Evolutionary conservation across 345 rosid genomes (phyloP), one percentile per base, ranked within the genome.

Genomic region (Linum lewisii): DNA sequence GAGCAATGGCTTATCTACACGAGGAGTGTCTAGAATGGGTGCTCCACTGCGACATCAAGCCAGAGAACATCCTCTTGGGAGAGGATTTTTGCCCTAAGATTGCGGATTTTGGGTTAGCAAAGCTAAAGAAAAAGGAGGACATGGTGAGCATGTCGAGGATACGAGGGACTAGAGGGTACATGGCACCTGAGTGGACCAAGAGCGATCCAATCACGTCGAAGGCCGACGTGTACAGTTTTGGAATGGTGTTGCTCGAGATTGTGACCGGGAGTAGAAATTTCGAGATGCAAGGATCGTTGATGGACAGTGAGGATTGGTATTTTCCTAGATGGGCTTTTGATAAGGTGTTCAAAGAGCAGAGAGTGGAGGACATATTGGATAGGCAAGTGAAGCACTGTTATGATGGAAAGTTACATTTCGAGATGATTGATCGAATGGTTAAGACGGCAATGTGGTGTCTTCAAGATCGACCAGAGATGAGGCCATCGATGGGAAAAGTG

Each of bases 361-460:
- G 69, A 36, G 85, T 84, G 50, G 87, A 84, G 56, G 87, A 82
- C 73, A 77, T 84, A 21, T 58, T 84, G 69, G 91, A 84, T 67
- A 63, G 77, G 4, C 83, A 72, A 13, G 78, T 82, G 20, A 82
- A 82, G 78, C 77, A 75, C 24, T 73, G 75, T 2, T 82, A 75
- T 44, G 87, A 84, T 44, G 59, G 58, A 2, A 71, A 64, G 49
- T 0, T 70, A 42, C 91, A 84, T 59, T 77, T 80, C 57, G 84
- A 80, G 18, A 70, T 73, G 78, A 76, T 84, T 24, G 76, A 82
- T 70, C 71, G 91, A 59, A 84, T 82, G 87, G 91, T 84, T 66
- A 80, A 84, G 71, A 82, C 85, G 0, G 85, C 87, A 2, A 77
- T 84, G 74, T 84, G 91, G 91, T 82, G 87, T 74, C 81, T 84